Evolutionary conservation across 495 filamentous ascomycete species (phyloP).

Genomic region (Thermochaetoides thermophila): DNA sequence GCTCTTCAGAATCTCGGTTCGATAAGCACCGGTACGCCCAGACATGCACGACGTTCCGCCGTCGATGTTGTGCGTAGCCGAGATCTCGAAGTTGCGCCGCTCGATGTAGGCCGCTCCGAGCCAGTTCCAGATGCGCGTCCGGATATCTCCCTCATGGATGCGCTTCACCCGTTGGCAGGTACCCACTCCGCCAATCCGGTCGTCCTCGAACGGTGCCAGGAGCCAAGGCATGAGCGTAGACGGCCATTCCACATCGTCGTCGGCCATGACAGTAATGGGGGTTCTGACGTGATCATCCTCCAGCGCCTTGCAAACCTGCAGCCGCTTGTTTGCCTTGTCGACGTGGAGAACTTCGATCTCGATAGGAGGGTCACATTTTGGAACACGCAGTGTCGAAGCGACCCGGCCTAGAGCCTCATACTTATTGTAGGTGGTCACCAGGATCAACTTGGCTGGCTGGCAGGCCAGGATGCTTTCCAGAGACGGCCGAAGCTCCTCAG

Average conservation of each 20-base stretch:
- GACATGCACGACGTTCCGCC: conserved; percentile 82
- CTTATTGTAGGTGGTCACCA: conserved; percentile 42
- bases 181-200: conserved; percentile 62
- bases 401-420: conserved; percentile 28
- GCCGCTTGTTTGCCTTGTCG: conserved; percentile 53
- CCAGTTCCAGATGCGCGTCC: conserved; percentile 53
- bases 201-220: conserved; percentile 69
- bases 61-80: conserved; percentile 71
- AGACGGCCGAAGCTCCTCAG: conserved; percentile 36
- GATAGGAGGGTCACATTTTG: conserved; percentile 7
- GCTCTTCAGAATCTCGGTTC: conserved; percentile 64
- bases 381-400: conserved; percentile 23
- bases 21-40: conserved; percentile 71
- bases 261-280: conserved; percentile 63
- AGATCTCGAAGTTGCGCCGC: conserved; percentile 77
- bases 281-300: conserved; percentile 51
- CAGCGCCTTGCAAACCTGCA: conserved; percentile 69
- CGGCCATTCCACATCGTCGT: conserved; percentile 83
- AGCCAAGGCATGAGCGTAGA: conserved; percentile 64
- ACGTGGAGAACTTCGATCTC: conserved; percentile 30
- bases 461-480: conserved; percentile 41
- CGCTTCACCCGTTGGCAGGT: conserved; percentile 69
- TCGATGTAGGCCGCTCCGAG: conserved; percentile 72
- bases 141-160: conserved; percentile 39
- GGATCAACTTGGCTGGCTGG: conserved; percentile 35